A percentile compares a stretch with the other conserved stretches of the same genome.
phyloP scores from a whole-genome alignment of 2,329 filamentous ascomycete species.

The Nemania sp. region DNA sequence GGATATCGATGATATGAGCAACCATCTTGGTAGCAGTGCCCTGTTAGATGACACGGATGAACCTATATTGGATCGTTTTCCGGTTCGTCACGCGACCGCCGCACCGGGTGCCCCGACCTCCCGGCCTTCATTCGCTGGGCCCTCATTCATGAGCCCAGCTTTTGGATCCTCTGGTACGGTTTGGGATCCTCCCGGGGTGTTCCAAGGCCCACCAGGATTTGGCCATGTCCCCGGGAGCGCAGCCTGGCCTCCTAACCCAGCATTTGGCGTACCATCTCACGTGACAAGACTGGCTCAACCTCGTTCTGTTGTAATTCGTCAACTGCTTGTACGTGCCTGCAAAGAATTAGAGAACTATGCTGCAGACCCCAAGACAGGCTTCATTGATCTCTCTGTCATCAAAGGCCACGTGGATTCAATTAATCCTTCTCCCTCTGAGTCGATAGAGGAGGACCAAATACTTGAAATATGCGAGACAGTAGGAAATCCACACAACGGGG shows the following conservation, averaged over 20 bases:
- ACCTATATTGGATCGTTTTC: slow-evolving; percentile 47
- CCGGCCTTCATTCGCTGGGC: slow-evolving; percentile 48
- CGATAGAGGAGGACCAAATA: slow-evolving; percentile 67
- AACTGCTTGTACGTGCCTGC: slow-evolving; percentile 79
- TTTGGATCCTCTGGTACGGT: slow-evolving; percentile 40
- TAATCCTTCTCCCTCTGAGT: slow-evolving; percentile 53
- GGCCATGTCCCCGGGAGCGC: slow-evolving; percentile 47
- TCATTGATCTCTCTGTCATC: slow-evolving; percentile 69
- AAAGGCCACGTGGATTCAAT: slow-evolving; percentile 67
- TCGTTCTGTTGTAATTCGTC: slow-evolving; percentile 70
- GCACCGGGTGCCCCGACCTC: slow-evolving; percentile 59
- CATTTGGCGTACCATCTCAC: slow-evolving; percentile 40
- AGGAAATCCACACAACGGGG: slow-evolving; percentile 83
- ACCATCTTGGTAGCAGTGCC: slow-evolving; percentile 88
- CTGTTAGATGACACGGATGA: slow-evolving; percentile 77
- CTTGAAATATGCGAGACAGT: slow-evolving; percentile 88
- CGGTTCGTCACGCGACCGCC: slow-evolving; percentile 54
- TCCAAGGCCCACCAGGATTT: slow-evolving; percentile 54
- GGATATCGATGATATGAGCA: slow-evolving; percentile 72
- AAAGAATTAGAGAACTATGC: slow-evolving; percentile 58
- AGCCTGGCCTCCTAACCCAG: slow-evolving; percentile 41
- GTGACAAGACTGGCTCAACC: slow-evolving; percentile 57
- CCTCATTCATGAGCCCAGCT: slow-evolving; percentile 48
- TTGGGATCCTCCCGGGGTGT: slow-evolving; percentile 49
- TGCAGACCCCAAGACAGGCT: slow-evolving; percentile 63